Percentiles rank a stretch among this genome's conserved stretches.
These are phyloP conservation scores for Gnaphalium uliginosum DNA, from an alignment of 129 eudicot genomes.

Conservation along the genomic window DNA sequence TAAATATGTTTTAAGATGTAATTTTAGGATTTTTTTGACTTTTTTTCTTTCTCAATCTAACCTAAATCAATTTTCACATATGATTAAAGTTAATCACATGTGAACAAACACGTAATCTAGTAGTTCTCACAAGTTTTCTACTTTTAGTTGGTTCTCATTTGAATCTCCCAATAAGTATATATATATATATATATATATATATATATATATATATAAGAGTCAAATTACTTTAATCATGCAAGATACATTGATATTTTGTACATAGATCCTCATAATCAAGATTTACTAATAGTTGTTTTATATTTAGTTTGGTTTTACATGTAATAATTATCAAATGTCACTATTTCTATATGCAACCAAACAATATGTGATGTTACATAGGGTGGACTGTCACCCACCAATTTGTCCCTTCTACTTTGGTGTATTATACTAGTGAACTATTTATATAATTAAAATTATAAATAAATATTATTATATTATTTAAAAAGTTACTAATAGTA, in stretches of 20 bases:
- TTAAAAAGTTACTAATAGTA: background rate
- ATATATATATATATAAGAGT: background rate
- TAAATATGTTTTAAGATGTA: no score
- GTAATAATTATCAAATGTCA: conserved; percentile 23
- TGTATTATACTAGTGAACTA: conserved; percentile 7
- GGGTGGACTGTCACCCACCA: conserved; percentile 34
- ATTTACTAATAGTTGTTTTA: background rate
- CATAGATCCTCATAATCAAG: background rate
- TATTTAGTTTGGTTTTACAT: conserved; percentile 18
- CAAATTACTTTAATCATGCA: conserved; percentile 9
- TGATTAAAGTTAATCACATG: no score
- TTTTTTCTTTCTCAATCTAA: no score
- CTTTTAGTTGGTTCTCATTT: no score
- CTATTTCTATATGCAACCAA: conserved; percentile 23
- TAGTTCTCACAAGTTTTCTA: no score
- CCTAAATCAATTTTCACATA: no score
- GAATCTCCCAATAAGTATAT: no score
- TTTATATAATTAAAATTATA: no score
- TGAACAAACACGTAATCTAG: no score
- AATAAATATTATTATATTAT: no score
- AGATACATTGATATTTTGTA: background rate
- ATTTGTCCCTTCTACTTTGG: conserved; percentile 31
- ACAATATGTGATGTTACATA: conserved; percentile 27
- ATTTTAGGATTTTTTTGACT: no score
- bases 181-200: no score